A percentile compares a stretch with the other conserved stretches of the same genome.
Evolutionary conservation across 768 basidiomycete genomes (phyloP).

Genomic region (button mushroom (Agaricus bisporus)): DNA sequence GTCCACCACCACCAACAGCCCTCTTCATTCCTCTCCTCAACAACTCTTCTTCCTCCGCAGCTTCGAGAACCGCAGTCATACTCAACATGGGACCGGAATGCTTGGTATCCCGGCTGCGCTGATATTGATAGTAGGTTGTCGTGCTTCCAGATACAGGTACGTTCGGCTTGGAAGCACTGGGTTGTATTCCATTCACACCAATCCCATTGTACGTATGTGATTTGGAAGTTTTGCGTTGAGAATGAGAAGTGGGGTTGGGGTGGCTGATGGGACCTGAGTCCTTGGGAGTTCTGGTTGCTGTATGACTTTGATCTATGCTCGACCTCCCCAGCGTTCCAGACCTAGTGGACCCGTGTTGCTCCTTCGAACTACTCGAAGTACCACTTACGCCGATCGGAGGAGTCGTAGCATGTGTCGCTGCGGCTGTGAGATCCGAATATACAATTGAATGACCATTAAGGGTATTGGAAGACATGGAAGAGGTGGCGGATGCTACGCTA

Average conservation of each 20-base stretch:
- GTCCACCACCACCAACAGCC: not conserved
- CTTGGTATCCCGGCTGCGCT: conserved; percentile 1
- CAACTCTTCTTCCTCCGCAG: conserved; percentile 35
- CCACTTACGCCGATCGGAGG: not conserved
- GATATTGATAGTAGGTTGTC: conserved; percentile 1
- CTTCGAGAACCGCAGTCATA: conserved; percentile 49
- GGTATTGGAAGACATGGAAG: conserved; percentile 31
- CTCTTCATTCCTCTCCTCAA: conserved; percentile 1
- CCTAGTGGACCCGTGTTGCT: not conserved
- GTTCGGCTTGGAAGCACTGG: not conserved
- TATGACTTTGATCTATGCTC: not conserved
- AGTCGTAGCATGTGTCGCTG: conserved; percentile 24
- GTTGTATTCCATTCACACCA: not conserved
- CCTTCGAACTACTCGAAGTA: conserved; percentile 2
- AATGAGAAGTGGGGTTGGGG: not conserved
- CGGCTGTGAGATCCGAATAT: conserved; percentile 17
- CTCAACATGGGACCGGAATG: conserved; percentile 37
- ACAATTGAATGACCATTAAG: conserved; percentile 36
- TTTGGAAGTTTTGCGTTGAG: not conserved
- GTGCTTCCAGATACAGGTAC: not conserved
- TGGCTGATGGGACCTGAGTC: not conserved
- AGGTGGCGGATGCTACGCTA: conserved; percentile 17
- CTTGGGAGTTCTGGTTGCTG: conserved; percentile 17
- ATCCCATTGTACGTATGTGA: conserved; percentile 5
- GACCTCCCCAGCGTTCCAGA: not conserved